Conservation (phyloP, 345 rosid genomes). For the Ricinus communis region DNA sequence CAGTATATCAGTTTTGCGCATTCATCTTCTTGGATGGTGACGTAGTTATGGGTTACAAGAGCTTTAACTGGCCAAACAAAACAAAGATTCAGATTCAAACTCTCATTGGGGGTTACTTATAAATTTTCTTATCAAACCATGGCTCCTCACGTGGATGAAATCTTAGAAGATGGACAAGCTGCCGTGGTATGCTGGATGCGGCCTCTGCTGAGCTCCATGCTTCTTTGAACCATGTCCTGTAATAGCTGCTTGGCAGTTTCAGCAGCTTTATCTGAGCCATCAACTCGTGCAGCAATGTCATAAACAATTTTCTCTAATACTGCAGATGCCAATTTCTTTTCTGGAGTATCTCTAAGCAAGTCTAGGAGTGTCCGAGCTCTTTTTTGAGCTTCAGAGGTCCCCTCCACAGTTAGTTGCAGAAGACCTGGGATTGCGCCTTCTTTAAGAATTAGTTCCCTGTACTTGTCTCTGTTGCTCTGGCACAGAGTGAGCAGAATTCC, state of each 20-base stretch:
- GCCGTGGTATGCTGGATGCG: constrained; percentile 40
- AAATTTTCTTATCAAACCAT: background rate
- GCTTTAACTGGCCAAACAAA: constrained; percentile 24
- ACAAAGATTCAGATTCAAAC: constrained; percentile 25
- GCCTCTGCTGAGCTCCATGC: constrained; percentile 61
- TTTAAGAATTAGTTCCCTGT: constrained; percentile 59
- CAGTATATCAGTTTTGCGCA: constrained; percentile 13
- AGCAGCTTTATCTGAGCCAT: constrained; percentile 63
- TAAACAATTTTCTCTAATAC: constrained; percentile 59
- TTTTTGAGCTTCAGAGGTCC: constrained; percentile 59
- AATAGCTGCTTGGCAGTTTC: constrained; percentile 69
- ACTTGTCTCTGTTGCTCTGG: constrained; percentile 53
- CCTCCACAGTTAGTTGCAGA: constrained; percentile 63
- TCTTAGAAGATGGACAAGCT: constrained; percentile 39
- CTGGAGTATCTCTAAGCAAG: constrained; percentile 65
- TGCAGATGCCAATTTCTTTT: constrained; percentile 54
- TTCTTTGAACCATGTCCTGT: constrained; percentile 72
- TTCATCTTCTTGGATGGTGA: constrained; percentile 23
- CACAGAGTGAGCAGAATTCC: constrained; percentile 63
- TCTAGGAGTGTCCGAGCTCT: constrained; percentile 64
- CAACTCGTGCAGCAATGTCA: constrained; percentile 57
- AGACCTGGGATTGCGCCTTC: constrained; percentile 86
- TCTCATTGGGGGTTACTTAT: constrained; percentile 12
- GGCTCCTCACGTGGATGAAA: constrained; percentile 26
- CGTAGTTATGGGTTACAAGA: constrained; percentile 3